phyloP scores from a whole-genome alignment of 192 early-diverging fungal species.

The Funneliformis geosporum region DNA sequence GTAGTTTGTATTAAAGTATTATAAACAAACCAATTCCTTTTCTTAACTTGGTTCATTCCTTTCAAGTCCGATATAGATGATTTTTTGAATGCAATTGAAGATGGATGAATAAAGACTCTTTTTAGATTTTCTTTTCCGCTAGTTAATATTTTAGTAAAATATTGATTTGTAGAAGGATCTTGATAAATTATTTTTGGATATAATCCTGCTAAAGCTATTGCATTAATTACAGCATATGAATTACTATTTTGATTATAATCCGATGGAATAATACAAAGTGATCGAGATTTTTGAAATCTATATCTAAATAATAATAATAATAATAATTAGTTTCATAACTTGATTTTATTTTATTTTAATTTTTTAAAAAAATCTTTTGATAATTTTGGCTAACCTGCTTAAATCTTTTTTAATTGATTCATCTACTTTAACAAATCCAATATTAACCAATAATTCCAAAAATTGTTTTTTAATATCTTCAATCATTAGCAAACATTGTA shows the following conservation, averaged over 20 bases:
- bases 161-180: slow-evolving; percentile 34
- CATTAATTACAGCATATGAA: slow-evolving; percentile 62
- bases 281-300: slow-evolving; percentile 34
- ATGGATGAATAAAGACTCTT: slow-evolving; percentile 76
- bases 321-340: not conserved
- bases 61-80: slow-evolving; percentile 14
- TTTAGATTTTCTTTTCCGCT: slow-evolving; percentile 40
- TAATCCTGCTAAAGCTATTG: slow-evolving; percentile 78
- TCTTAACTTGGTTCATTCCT: slow-evolving; percentile 12
- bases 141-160: slow-evolving; percentile 33
- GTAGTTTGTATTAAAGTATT: slow-evolving; percentile 54
- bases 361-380: not conserved
- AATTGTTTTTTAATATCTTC: slow-evolving; percentile 63
- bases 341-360: not conserved
- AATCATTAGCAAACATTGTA: slow-evolving; percentile 53
- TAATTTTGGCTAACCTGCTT: not conserved
- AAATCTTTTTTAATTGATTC: slow-evolving; percentile 36
- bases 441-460: slow-evolving; percentile 48
- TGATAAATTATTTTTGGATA: slow-evolving; percentile 73
- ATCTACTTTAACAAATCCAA: slow-evolving; percentile 49
- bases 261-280: slow-evolving; percentile 44
- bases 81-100: slow-evolving; percentile 55
- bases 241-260: slow-evolving; percentile 46
- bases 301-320: slow-evolving; percentile 20
- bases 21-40: slow-evolving; percentile 48